A percentile compares a stretch with the other conserved stretches of the same genome.
phyloP scores from a whole-genome alignment of 768 basidiomycete species.

The Epithele typhae region DNA sequence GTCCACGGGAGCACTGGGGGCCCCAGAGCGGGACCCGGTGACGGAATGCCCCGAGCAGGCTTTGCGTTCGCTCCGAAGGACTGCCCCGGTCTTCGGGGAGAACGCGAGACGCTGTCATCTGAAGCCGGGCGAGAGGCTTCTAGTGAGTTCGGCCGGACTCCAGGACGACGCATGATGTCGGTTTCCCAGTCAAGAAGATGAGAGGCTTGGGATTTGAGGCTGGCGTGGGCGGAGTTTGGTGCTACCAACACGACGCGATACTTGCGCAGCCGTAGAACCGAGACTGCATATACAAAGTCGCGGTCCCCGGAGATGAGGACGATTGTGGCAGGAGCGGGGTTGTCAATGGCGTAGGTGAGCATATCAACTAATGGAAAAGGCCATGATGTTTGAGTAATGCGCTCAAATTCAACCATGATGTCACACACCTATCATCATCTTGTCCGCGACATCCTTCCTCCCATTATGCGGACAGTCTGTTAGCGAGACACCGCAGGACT shows the following conservation, averaged over 20 bases:
- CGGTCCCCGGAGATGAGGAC: constrained; percentile 65
- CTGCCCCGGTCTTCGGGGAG: constrained; percentile 9
- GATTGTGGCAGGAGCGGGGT: constrained; percentile 47
- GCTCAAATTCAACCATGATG: background rate
- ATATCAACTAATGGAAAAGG: constrained; percentile 49
- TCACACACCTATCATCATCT: constrained; percentile 46
- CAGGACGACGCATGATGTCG: constrained; percentile 30
- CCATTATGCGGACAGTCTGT: constrained; percentile 27
- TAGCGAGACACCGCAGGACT: constrained; percentile 46
- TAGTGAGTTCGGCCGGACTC: constrained; percentile 1
- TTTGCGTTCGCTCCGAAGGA: no score
- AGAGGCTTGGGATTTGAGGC: constrained; percentile 53
- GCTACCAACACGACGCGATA: constrained; percentile 30
- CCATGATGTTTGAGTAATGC: background rate
- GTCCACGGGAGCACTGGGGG: background rate
- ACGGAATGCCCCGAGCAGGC: constrained; percentile 3
- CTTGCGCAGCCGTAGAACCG: constrained; percentile 17
- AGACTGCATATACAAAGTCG: constrained; percentile 62
- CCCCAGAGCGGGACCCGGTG: background rate
- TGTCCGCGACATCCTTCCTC: constrained; percentile 37
- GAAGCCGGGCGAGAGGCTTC: background rate
- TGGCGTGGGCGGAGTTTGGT: constrained; percentile 31
- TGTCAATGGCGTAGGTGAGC: constrained; percentile 61
- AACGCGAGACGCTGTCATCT: constrained; percentile 8
- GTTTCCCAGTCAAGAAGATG: constrained; percentile 49